Evolutionary conservation across 164 flowering plant species (phyloP), one percentile per base, ranked within the genome.

Genomic region (Tinospora cordifolia): DNA sequence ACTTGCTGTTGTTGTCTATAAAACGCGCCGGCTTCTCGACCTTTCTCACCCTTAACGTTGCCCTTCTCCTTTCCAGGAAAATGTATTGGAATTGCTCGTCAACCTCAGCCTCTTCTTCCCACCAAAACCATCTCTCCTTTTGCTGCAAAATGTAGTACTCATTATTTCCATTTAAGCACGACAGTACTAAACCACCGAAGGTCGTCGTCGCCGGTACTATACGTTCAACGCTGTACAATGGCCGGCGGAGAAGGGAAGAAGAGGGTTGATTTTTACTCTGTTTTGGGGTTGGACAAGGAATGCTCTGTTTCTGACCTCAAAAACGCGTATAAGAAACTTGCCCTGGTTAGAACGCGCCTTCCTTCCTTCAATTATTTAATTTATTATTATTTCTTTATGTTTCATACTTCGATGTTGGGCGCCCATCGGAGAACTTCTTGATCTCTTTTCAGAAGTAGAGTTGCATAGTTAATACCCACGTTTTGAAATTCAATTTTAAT

Each of bases 271-370:
- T 87, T 86, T 25, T 91, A 93, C 75, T 80, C 78, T 2, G 89
- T 90, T 70, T 70, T 91, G 81, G 98, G 97, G 57, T 71, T 93
- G 85, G 75, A 82, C 65, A 93, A 88, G 80, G 93, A 88, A 74
- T 93, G 96, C 80, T 73, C 93, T 6, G 70, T 77, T 0, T 41
- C 83, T 17, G 97, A 93, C 69, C 87, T 93, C 44, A 77, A 82
- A 66, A 81, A 71, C 67, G 93, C 97, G 19, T 93, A 93, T 72
- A 93, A 90, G 89, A 88, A 83, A 67, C 92, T 93, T 47, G 98
- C 98, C 0, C 70, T 90, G 94, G 98, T 93, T 41, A 78, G 59
- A 19, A n/a, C n/a, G 2, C 8, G 0, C 1, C n/a, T 30, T 30
- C 59, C 59, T 51, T 51, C 5, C 19, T 51, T n/a, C 2, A 51